These are phyloP conservation scores for Madurella mycetomatis DNA, from an alignment of 2,329 filamentous ascomycete genomes.

Conservation along the genomic window DNA sequence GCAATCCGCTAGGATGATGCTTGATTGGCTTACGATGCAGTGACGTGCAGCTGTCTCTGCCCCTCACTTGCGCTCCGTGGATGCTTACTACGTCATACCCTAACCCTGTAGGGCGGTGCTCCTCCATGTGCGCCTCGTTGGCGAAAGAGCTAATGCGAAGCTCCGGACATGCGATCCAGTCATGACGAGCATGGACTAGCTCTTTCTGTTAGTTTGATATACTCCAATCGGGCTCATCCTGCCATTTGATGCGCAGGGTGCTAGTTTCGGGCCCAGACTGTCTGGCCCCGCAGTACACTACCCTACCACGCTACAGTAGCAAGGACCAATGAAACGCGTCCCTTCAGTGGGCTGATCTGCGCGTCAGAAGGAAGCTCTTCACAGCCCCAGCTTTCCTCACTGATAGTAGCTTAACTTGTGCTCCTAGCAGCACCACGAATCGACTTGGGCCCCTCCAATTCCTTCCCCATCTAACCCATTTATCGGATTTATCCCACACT, in stretches of 20 bases:
- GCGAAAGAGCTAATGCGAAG: neutral
- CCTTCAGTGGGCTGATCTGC: slow-evolving; percentile 1
- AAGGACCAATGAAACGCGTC: slow-evolving; percentile 23
- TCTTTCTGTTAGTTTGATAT: no score
- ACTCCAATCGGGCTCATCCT: no score
- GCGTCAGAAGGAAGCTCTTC: slow-evolving; percentile 17
- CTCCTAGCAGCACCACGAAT: neutral
- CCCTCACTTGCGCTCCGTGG: neutral
- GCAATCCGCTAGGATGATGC: no score
- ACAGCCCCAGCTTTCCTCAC: slow-evolving; percentile 9
- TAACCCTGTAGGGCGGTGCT: neutral
- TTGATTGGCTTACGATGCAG: slow-evolving; percentile 2
- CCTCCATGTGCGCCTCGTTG: no score
- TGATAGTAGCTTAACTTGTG: neutral
- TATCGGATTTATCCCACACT: neutral
- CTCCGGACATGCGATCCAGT: no score
- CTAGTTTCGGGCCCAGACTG: no score
- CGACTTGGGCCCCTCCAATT: neutral
- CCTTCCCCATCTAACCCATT: neutral
- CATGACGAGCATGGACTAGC: no score
- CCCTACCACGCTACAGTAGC: no score
- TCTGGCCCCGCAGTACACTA: neutral
- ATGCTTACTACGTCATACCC: slow-evolving; percentile 13
- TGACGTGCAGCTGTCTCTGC: slow-evolving; percentile 7
- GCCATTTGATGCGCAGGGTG: no score